A percentile compares a stretch with the other conserved stretches of the same genome.
These are phyloP conservation scores for Westerdykella ornata DNA, from an alignment of 2,329 filamentous ascomycete genomes.

Conservation along the genomic window DNA sequence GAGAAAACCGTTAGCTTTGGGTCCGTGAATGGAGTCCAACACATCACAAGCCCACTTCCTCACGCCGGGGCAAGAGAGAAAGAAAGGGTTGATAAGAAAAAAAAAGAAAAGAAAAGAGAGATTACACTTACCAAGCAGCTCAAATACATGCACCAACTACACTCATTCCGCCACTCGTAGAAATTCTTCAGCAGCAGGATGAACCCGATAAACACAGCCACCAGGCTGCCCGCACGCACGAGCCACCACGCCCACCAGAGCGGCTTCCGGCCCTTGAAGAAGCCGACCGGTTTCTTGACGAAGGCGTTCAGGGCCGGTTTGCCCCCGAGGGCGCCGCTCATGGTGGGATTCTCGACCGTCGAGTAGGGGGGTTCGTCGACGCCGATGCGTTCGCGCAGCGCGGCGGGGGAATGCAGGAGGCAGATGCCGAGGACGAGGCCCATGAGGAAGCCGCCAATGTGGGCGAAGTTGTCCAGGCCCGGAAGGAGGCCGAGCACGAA, in stretches of 20 bases:
- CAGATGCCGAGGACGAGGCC: slow-evolving; percentile 81
- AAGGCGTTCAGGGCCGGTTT: slow-evolving; percentile 38
- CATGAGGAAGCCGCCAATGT: slow-evolving; percentile 94
- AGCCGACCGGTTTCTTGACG: slow-evolving; percentile 52
- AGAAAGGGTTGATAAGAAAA: slow-evolving; percentile 8
- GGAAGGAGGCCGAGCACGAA: slow-evolving; percentile 89
- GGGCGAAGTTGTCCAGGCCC: slow-evolving; percentile 92
- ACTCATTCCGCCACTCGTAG: slow-evolving; percentile 69
- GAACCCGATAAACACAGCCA: slow-evolving; percentile 77
- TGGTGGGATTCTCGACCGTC: slow-evolving; percentile 45
- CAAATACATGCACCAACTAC: slow-evolving; percentile 90
- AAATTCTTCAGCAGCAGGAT: slow-evolving; percentile 87
- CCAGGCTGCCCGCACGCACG: slow-evolving; percentile 67
- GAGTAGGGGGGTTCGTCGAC: slow-evolving; percentile 63
- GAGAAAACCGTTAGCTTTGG: slow-evolving; percentile 1
- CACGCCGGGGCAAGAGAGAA: background rate
- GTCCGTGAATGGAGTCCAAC: too few relatives aligned
- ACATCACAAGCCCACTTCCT: too few relatives aligned
- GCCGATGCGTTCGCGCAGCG: slow-evolving; percentile 67
- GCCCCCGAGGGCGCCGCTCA: slow-evolving; percentile 40
- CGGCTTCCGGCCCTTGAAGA: slow-evolving; percentile 87
- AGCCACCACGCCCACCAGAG: slow-evolving; percentile 99
- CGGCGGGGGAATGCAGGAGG: slow-evolving; percentile 79
- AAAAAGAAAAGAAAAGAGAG: background rate
- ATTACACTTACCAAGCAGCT: slow-evolving; percentile 78